Percentiles rank a stretch among this genome's conserved stretches.
phyloP scores from a whole-genome alignment of 140 eudicot genomes.

The Cichorium intybus region DNA sequence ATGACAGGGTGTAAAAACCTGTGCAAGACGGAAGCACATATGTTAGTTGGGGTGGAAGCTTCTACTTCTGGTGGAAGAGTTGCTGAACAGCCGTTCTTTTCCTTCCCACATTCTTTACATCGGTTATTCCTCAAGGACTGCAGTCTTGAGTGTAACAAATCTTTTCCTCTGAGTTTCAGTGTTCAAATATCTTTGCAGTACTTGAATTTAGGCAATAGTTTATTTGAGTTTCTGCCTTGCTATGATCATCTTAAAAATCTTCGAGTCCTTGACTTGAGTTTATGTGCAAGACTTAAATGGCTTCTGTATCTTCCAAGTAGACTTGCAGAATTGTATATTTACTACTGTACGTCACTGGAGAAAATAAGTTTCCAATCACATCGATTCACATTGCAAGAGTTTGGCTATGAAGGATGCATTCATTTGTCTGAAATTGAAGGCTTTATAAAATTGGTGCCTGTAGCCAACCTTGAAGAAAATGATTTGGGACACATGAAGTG shows the following conservation, averaged over 20 bases:
- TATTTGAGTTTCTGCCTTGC: background rate
- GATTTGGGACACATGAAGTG: conserved; percentile 12
- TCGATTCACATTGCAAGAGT: no score
- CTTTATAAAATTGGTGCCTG: conserved; percentile 4
- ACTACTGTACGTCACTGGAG: conserved; percentile 10
- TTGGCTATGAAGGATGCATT: conserved; percentile 15
- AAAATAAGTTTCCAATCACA: background rate
- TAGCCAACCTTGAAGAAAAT: conserved; percentile 7
- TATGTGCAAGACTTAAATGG: background rate
- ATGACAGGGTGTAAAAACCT: conserved; percentile 17
- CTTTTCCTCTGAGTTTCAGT: conserved; percentile 6
- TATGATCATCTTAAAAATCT: conserved; percentile 2
- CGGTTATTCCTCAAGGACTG: no score
- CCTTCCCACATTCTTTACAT: conserved; percentile 6
- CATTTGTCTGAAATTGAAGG: conserved; percentile 7
- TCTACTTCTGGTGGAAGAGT: background rate
- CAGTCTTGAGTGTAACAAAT: background rate
- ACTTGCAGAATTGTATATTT: conserved; percentile 3
- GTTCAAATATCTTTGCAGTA: conserved; percentile 1
- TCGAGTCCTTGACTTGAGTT: conserved; percentile 18
- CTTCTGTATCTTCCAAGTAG: conserved; percentile 1
- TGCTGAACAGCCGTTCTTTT: background rate
- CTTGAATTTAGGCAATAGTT: conserved; percentile 14
- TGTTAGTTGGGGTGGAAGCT: background rate
- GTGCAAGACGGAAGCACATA: background rate